Percentiles rank a stretch among this genome's conserved stretches.
Conservation (phyloP, 1,139 yeast genomes). For the Suhomyces bokatorum region DNA sequence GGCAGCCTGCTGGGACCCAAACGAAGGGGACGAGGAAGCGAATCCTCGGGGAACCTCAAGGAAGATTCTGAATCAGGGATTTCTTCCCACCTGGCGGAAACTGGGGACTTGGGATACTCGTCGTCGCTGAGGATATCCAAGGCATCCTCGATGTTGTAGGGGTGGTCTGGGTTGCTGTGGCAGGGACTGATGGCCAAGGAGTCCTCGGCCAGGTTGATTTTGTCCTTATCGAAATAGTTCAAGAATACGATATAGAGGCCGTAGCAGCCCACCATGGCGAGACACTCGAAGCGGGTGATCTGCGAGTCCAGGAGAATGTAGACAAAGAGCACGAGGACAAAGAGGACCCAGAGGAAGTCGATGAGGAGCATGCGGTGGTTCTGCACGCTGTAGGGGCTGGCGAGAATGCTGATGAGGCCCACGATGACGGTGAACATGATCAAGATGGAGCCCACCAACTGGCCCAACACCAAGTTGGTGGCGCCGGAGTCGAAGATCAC, state of each 20-base stretch:
- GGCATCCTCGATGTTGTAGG: slow-evolving; percentile 31
- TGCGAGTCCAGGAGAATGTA: slow-evolving; percentile 52
- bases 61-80: background rate
- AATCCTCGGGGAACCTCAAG: background rate
- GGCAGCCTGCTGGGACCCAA: background rate
- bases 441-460: slow-evolving; percentile 40
- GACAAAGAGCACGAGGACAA: slow-evolving; percentile 39
- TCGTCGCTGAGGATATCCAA: slow-evolving; percentile 26
- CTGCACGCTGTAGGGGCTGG: slow-evolving; percentile 26
- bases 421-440: slow-evolving; percentile 40
- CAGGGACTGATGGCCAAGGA: slow-evolving; percentile 3
- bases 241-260: slow-evolving; percentile 31
- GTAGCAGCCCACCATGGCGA: slow-evolving; percentile 43
- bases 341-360: slow-evolving; percentile 37
- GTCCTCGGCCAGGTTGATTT: slow-evolving; percentile 7
- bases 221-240: slow-evolving; percentile 13
- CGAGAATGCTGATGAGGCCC: slow-evolving; percentile 34
- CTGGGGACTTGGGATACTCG: slow-evolving; percentile 19
- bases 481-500: slow-evolving; percentile 33
- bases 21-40: slow-evolving; percentile 1
- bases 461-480: slow-evolving; percentile 42
- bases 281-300: slow-evolving; percentile 48
- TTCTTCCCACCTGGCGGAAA: background rate
- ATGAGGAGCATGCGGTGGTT: slow-evolving; percentile 25
- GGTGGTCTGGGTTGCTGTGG: slow-evolving; percentile 12